Conservation (phyloP, 2,329 filamentous ascomycete species). For the Emergomyces africanus region DNA sequence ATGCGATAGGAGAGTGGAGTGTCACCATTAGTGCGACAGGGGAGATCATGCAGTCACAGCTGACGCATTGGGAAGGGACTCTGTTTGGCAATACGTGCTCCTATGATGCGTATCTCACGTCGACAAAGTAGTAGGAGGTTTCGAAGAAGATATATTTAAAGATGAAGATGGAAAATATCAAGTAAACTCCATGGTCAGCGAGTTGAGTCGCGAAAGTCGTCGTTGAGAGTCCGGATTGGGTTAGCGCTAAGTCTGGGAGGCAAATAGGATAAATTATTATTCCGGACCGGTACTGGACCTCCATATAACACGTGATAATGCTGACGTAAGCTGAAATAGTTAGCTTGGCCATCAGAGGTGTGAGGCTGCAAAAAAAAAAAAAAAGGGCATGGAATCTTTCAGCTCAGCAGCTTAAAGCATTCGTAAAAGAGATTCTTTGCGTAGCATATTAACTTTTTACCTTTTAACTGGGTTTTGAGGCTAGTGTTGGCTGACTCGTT, state of each 20-base stretch:
- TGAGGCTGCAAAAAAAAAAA: no score
- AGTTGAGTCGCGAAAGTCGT: not conserved
- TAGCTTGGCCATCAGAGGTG: no score
- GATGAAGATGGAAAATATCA: not conserved
- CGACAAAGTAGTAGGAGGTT: not conserved
- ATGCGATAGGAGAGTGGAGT: conserved; percentile 5
- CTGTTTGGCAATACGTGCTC: not conserved
- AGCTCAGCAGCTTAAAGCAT: no score
- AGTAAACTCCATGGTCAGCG: not conserved
- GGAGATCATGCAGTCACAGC: conserved; percentile 9
- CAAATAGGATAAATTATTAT: not conserved
- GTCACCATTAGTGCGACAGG: conserved; percentile 13
- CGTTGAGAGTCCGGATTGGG: not conserved
- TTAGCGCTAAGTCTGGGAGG: not conserved
- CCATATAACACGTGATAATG: no score
- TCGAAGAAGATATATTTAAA: not conserved
- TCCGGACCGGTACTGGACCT: no score
- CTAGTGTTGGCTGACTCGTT: no score
- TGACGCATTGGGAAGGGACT: conserved; percentile 6
- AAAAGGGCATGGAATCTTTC: no score
- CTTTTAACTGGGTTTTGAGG: no score
- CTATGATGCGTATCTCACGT: not conserved
- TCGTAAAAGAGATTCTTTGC: no score
- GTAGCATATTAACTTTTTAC: no score
- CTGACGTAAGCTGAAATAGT: no score